Percentiles rank a stretch among this genome's conserved stretches.
Conservation (phyloP, 345 rosid genomes). For the Linum usitatissimum region DNA sequence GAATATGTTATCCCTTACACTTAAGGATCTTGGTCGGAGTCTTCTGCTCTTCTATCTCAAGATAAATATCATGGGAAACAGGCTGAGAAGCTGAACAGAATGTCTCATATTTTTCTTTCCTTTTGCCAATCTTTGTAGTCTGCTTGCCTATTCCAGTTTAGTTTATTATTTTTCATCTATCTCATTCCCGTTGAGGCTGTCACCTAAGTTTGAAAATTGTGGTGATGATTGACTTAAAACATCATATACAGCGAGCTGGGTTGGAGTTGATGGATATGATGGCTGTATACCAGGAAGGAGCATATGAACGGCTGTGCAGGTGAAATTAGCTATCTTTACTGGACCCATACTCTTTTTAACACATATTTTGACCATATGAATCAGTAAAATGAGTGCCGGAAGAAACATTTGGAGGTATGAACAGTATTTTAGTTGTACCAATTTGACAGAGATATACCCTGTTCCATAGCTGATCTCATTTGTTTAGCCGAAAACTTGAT, state of each 20-base stretch:
- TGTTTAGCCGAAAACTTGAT: neutral
- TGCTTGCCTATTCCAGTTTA: neutral
- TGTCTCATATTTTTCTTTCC: neutral
- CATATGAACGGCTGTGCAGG: conserved; percentile 98
- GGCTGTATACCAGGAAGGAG: conserved; percentile 99
- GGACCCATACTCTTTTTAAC: neutral
- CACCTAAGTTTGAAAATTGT: neutral
- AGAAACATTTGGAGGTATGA: neutral
- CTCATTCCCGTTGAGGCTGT: neutral
- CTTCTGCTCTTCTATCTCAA: neutral
- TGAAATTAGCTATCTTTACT: conserved; percentile 13
- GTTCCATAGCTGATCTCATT: neutral
- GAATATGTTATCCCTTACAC: neutral
- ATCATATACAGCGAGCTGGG: conserved; percentile 75
- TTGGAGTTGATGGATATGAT: conserved; percentile 99
- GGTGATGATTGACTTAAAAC: conserved; percentile 17
- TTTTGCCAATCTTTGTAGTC: neutral
- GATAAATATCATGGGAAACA: neutral
- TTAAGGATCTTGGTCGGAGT: neutral
- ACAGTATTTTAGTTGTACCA: neutral
- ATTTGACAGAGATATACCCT: neutral
- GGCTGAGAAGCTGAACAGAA: neutral
- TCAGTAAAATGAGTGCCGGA: neutral
- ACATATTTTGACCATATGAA: neutral
- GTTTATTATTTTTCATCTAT: neutral